Evolutionary conservation across 306 rosid species (phyloP), one percentile per base, ranked within the genome.

Genomic region (Rubus parviflorus): DNA sequence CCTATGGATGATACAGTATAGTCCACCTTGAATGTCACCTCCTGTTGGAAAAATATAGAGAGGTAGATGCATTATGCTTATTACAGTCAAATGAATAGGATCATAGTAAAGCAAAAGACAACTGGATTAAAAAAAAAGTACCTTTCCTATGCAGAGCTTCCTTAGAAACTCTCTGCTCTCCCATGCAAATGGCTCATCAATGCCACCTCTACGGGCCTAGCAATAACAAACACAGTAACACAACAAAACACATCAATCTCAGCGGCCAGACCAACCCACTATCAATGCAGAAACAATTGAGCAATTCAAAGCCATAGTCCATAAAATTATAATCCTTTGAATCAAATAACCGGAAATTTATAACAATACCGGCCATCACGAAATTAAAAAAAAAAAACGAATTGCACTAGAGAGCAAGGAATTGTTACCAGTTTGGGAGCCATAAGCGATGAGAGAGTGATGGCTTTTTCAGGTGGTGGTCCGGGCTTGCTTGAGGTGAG

Each of bases 111-210:
- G 63, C 63, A 54, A 54, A 78, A 60, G 22, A 25, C 6, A 43
- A 51, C 53, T 7, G 48, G 40, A 35, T 62, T 46, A 3, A 15
- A 61, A 81, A 41, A 35, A 49, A 67, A 72, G 49, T 65, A 92
- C 99, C 99, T 92, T 89, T 80, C 99, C 99, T 47, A 92, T 83
- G 84, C 94, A 89, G 76, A 87, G 92, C 67, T 92, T 92, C 82
- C 99, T 89, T 72, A 96, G 82, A 81, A 73, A 93, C 87, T 96
- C 99, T 62, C 93, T 92, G 83, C 99, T 96, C 8, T 91, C 91
- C 99, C 99, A 96, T 54, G 99, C 99, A 81, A 89, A 96, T 57
- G 99, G 91, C 84, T 96, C 99, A 57, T 96, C 99, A 12, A 79
- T 77, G 37, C 96, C 93, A 25, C 91, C 94, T 87, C 97, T 86